Base-by-base conservation (phyloP, 768 basidiomycete genomes). In the Dioszegia aurantiaca region DNA sequence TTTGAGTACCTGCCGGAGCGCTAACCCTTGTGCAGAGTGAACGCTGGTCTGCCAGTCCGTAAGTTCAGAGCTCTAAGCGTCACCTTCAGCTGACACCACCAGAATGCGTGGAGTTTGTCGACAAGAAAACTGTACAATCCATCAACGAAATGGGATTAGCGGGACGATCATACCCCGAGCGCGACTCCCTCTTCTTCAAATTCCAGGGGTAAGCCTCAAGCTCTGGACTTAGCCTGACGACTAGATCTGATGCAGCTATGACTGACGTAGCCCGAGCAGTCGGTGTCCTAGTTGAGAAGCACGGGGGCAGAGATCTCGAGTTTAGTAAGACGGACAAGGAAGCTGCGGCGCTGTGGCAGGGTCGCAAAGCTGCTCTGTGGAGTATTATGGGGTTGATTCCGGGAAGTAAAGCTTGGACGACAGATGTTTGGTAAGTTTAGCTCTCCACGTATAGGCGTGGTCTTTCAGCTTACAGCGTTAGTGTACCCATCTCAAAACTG, bases 31-130 rank as follows among this genome's bases (percentile, higher is more conserved):
- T 4, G 17, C n/a, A 83, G 60, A 80, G 84, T 42, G 81, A 86
- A 21, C 80, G 82, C 67, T 43, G 89, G 89, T 0, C 77, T 84
- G 26, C 83, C 87, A 54, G 84, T 91, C 55, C 89, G 88, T 89
- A 67, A 69, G 86, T 80, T 12, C 56, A 39, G 43, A 52, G 27
- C 28, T 5, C 42, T 52, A 54, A 60, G n/a, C 12, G 6, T 16
- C 23, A 41, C 2, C 33, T 33, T 45, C 6, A 6, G 48, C 54
- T 54, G 51, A 49, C 33, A 33, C 16, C 19, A 6, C 24, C 64
- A 87, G 89, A 92, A 81, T 95, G 90, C 67, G 83, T 92, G 30
- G 91, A 95, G 69, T 83, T 93, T 8, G 78, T 91, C 2, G 91
- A 94, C 67, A 86, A 87, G 56, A 54, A 65, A 21, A 74, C 87